phyloP scores from a whole-genome alignment of 805 yeast species.

The Saturnispora galanensis region DNA sequence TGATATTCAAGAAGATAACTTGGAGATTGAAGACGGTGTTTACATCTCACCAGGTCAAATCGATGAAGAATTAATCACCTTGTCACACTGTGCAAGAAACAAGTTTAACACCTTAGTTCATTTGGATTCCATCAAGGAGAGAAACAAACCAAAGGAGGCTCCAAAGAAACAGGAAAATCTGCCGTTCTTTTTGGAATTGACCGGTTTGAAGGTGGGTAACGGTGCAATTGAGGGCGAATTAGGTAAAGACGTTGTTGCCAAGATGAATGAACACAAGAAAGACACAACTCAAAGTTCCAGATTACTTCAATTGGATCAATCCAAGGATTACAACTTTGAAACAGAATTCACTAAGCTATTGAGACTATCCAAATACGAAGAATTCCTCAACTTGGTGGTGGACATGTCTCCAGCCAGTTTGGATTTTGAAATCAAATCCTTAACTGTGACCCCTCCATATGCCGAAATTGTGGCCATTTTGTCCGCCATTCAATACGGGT shows the following conservation, averaged over 20 bases:
- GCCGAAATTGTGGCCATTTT: slow-evolving; percentile 57
- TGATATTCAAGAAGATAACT: slow-evolving; percentile 29
- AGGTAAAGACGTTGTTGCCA: slow-evolving; percentile 19
- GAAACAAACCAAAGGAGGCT: slow-evolving; percentile 86
- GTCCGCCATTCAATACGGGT: slow-evolving; percentile 54
- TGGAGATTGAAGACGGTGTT: slow-evolving; percentile 20
- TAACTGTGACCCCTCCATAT: slow-evolving; percentile 57
- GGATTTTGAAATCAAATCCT: slow-evolving; percentile 80
- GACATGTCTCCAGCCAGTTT: slow-evolving; percentile 63
- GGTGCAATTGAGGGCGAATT: slow-evolving; percentile 45
- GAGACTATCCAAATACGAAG: slow-evolving; percentile 44
- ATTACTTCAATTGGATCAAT: slow-evolving; percentile 28
- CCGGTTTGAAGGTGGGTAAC: slow-evolving; percentile 64
- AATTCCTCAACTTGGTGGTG: slow-evolving; percentile 47
- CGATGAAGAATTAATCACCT: slow-evolving; percentile 51
- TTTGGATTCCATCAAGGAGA: slow-evolving; percentile 70
- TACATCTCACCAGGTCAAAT: slow-evolving; percentile 57
- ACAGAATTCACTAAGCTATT: slow-evolving; percentile 61
- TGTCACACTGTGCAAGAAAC: slow-evolving; percentile 66
- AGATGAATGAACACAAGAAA: slow-evolving; percentile 19
- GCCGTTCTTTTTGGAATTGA: slow-evolving; percentile 66
- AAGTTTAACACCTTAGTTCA: slow-evolving; percentile 73
- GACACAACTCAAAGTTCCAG: slow-evolving; percentile 18
- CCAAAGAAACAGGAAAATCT: slow-evolving; percentile 75
- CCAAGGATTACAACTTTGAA: slow-evolving; percentile 44